Evolutionary conservation across 108 stramenopile species (phyloP), one percentile per base, ranked within the genome.

Genomic region (Mediolabrus comicus): DNA sequence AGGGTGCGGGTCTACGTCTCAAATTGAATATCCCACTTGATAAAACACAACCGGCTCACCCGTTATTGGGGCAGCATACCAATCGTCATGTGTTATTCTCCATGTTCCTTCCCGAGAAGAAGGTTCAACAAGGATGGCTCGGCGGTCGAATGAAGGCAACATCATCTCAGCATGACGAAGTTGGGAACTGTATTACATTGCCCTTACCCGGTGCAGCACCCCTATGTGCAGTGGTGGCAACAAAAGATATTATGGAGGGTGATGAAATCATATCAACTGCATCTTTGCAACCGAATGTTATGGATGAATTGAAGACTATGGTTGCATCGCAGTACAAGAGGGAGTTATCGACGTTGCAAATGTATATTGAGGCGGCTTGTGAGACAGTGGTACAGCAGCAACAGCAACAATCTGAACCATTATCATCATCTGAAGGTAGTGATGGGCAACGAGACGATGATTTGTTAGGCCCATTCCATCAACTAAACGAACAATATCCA

Each of bases 341-440:
- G 3, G 75, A 84, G 38, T 58, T 84, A 5, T 27, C 79, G 8
- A 75, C 76, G 28, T 34, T 80, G 31, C 53, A 64, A 46, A 19
- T n/a, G 24, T 84, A 71, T 24, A 71, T 74, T 33, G 67, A 80
- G 51, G 77, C 80, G 75, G 79, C 74, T 33, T 71, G 68, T 29
- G 55, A 53, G 10, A 22, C 46, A 1, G 46, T 22, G n/a, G n/a
- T n/a, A n/a, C n/a, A n/a, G n/a, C n/a, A n/a, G n/a, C n/a, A n/a
- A n/a, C n/a, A n/a, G n/a, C n/a, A n/a, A n/a, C n/a, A n/a, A n/a
- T n/a, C n/a, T n/a, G n/a, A n/a, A 6, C 46, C 19, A 6, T n/a
- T 22, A 24, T 22, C 7, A 10, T 7, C 36, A 16, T 17, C 62
- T 19, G 4, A 17, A 25, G 26, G 26, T 4, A 32, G 6, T 3